A percentile compares a stretch with the other conserved stretches of the same genome.
These are phyloP conservation scores for Saraca asoca DNA, from an alignment of 331 rosid genomes.

Conservation along the genomic window DNA sequence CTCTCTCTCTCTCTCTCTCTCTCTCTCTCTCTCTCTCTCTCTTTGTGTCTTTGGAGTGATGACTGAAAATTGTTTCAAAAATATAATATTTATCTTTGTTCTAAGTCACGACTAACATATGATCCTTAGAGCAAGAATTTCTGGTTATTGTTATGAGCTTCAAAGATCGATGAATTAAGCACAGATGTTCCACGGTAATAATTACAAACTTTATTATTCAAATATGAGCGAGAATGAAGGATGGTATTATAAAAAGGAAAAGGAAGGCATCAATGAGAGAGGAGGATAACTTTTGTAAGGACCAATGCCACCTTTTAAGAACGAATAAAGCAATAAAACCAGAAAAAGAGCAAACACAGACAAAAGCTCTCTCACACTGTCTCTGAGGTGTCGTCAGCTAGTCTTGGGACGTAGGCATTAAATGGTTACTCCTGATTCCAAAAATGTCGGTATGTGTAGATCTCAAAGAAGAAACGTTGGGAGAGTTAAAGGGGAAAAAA, in stretches of 20 bases:
- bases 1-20: no score
- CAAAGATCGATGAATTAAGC: constrained; percentile 15
- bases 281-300: constrained; percentile 50
- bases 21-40: constrained; percentile 7
- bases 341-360: constrained; percentile 29
- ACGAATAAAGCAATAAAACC: constrained; percentile 61
- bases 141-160: no score
- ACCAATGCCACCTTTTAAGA: constrained; percentile 55
- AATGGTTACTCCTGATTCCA: constrained; percentile 41
- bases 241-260: constrained; percentile 35
- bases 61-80: neutral
- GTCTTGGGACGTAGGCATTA: constrained; percentile 44
- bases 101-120: no score
- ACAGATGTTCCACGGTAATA: constrained; percentile 30
- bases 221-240: constrained; percentile 31
- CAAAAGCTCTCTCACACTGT: constrained; percentile 38
- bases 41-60: constrained; percentile 15
- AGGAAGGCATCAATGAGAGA: constrained; percentile 45
- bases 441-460: constrained; percentile 48
- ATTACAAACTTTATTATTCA: constrained; percentile 35
- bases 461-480: constrained; percentile 39
- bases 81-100: no score
- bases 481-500: constrained; percentile 32
- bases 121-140: no score
- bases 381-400: constrained; percentile 24